A percentile compares a stretch with the other conserved stretches of the same genome.
Evolutionary conservation across 2,329 filamentous ascomycete species (phyloP).

Genomic region (Aspergillus terreus): DNA sequence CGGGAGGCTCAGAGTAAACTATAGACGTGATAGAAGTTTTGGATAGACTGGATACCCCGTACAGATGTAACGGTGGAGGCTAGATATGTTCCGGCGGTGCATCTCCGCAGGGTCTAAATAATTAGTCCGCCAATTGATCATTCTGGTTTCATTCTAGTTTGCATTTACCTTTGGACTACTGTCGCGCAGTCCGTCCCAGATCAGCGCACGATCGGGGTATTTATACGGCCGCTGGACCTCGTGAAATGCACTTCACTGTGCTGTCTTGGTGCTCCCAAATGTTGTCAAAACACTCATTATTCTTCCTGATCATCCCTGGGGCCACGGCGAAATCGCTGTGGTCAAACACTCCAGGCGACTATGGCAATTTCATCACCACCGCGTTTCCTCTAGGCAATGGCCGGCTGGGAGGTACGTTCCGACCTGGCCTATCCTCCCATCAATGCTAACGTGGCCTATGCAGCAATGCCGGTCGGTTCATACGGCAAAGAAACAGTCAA

Average conservation of each 20-base stretch:
- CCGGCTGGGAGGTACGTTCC: conserved; percentile 10
- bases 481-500: conserved; percentile 14
- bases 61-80: neutral
- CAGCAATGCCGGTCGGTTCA: conserved; percentile 17
- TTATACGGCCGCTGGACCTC: too few species aligned
- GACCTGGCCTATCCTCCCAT: too few species aligned
- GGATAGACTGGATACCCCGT: neutral
- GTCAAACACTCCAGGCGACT: conserved; percentile 7
- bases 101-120: neutral
- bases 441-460: neutral
- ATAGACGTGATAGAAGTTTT: neutral
- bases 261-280: too few species aligned
- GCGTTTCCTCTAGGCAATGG: conserved; percentile 16
- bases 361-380: conserved; percentile 8
- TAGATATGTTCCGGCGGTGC: neutral
- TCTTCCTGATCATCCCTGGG: neutral
- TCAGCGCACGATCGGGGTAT: too few species aligned
- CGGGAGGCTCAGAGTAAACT: conserved; percentile 6
- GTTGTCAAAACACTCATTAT: neutral
- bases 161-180: too few species aligned
- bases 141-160: too few species aligned
- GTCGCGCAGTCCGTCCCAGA: too few species aligned
- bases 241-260: too few species aligned
- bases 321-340: conserved; percentile 9
- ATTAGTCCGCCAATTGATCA: neutral